Evolutionary conservation across 441 rosid genomes (phyloP).

Genomic region (Pelargonium australe): DNA sequence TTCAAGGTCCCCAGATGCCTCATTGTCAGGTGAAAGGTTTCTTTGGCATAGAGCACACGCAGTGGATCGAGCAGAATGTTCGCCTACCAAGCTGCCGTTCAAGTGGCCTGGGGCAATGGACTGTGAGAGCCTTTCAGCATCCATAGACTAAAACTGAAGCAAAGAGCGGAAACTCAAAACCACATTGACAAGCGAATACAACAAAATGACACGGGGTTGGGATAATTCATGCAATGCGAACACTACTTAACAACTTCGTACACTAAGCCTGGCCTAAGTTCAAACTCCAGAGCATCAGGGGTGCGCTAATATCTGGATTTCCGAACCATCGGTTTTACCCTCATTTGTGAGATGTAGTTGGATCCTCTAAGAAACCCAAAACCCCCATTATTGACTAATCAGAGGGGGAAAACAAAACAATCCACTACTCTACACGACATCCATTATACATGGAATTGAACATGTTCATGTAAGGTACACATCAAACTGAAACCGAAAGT

Average conservation of each 20-base stretch:
- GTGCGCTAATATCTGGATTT: background rate
- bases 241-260: background rate
- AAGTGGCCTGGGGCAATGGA: constrained; percentile 16
- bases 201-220: background rate
- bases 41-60: constrained; percentile 58
- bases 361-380: background rate
- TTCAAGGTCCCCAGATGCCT: constrained; percentile 35
- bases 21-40: constrained; percentile 40
- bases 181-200: background rate
- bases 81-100: constrained; percentile 24
- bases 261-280: background rate
- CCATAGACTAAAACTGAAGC: constrained; percentile 34
- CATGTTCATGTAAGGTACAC: background rate
- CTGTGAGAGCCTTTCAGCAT: constrained; percentile 23
- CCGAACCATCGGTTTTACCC: background rate
- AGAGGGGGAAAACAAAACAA: background rate
- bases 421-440: background rate
- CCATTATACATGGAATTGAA: background rate
- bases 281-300: background rate
- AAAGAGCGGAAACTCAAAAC: constrained; percentile 20
- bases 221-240: background rate
- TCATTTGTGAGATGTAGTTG: background rate
- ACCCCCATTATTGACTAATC: background rate
- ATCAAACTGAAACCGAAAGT: background rate
- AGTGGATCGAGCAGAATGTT: constrained; percentile 31